Evolutionary conservation across 2,329 filamentous ascomycete species (phyloP).

Genomic region (Daldinia eschscholtzii): DNA sequence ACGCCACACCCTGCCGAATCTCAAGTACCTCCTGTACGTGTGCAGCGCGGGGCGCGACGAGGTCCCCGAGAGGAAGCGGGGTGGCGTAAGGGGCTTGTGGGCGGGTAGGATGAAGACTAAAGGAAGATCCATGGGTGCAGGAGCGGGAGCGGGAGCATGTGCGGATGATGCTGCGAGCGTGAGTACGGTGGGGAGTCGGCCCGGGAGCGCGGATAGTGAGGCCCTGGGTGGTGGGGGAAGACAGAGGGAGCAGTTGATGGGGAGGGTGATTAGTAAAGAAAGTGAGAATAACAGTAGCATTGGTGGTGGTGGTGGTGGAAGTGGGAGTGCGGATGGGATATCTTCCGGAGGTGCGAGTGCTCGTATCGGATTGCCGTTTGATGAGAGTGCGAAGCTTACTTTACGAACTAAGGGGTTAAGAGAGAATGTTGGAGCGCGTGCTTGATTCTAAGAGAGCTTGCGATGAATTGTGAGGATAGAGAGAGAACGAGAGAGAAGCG

Average conservation of each 20-base stretch:
- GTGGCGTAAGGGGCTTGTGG: constrained; percentile 71
- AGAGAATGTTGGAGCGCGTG: constrained; percentile 58
- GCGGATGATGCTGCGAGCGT: constrained; percentile 56
- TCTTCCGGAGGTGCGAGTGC: constrained; percentile 1
- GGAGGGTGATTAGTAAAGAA: constrained; percentile 53
- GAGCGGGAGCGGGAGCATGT: constrained; percentile 12
- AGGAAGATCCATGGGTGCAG: constrained; percentile 44
- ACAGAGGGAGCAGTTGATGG: constrained; percentile 59
- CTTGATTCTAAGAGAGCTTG: constrained; percentile 36
- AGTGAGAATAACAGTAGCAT: too few relatives aligned
- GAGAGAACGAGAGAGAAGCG: not conserved
- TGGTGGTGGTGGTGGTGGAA: too few relatives aligned
- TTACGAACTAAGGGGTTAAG: constrained; percentile 68
- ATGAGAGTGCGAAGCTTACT: constrained; percentile 62
- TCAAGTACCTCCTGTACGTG: constrained; percentile 93
- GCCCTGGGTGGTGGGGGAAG: constrained; percentile 46
- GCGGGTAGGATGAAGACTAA: constrained; percentile 58
- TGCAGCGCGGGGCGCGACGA: constrained; percentile 81
- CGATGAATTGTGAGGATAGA: not conserved
- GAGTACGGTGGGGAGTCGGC: constrained; percentile 54
- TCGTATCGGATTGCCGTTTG: constrained; percentile 60
- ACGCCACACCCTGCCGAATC: constrained; percentile 89
- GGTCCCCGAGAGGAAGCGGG: constrained; percentile 71
- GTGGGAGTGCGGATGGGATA: not conserved
- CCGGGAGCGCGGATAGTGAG: constrained; percentile 53